Evolutionary conservation across 1,139 yeast species (phyloP).

Genomic region (Geotrichum candidum): DNA sequence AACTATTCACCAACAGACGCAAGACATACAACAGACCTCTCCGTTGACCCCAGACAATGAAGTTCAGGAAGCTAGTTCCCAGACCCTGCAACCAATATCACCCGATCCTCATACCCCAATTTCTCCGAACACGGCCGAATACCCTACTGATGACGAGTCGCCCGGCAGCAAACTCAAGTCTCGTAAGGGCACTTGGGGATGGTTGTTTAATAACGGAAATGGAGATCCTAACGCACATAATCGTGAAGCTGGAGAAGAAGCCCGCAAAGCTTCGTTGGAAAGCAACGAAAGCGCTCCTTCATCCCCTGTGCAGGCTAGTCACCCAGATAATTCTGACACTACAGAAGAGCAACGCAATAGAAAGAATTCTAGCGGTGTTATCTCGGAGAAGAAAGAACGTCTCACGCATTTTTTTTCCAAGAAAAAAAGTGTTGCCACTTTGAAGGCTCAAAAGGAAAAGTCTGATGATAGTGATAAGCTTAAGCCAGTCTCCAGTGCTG

Average conservation of each 20-base stretch:
- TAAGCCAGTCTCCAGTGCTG: conserved; percentile 2
- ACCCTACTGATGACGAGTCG: conserved; percentile 12
- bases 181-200: conserved; percentile 26
- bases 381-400: conserved; percentile 8
- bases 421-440: conserved; percentile 10
- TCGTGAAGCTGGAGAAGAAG: background rate
- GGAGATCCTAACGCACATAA: background rate
- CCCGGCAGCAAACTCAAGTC: conserved; percentile 13
- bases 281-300: background rate
- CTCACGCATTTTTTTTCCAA: conserved; percentile 13
- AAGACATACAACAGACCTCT: background rate
- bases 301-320: background rate
- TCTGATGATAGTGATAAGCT: background rate
- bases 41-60: background rate
- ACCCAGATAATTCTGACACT: background rate
- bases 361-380: conserved; percentile 3
- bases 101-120: conserved; percentile 1
- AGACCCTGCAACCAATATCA: background rate
- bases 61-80: background rate
- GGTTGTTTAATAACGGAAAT: conserved; percentile 21
- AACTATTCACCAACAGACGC: background rate
- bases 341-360: background rate
- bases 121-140: conserved; percentile 4
- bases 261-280: background rate
- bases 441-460: conserved; percentile 4